These are phyloP conservation scores for Prunus persica DNA, from an alignment of 306 rosid genomes.

Conservation along the genomic window Prunus_persica_NCBIv2 NC_034014.1:13576001-13576500, in stretches of 20 bases:
- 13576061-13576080: too few relatives aligned
- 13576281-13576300: not conserved
- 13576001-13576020: too few relatives aligned
- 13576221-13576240: not conserved
- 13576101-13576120: too few relatives aligned
- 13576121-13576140: too few relatives aligned
- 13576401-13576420: conserved; percentile 76
- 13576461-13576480: conserved; percentile 43
- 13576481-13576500: conserved; percentile 34
- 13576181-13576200: too few relatives aligned
- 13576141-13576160: too few relatives aligned
- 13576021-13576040: too few relatives aligned
- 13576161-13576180: too few relatives aligned
- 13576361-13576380: conserved; percentile 29
- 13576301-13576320: not conserved
- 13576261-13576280: conserved; percentile 4
- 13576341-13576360: not conserved
- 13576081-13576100: too few relatives aligned
- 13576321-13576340: not conserved
- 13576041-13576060: too few relatives aligned
- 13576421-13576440: conserved; percentile 61
- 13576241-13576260: not conserved
- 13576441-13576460: conserved; percentile 55
- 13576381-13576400: conserved; percentile 74
- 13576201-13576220: too few relatives aligned